Conservation (phyloP, 164 flowering plant species). For the Annona cherimola region DNA sequence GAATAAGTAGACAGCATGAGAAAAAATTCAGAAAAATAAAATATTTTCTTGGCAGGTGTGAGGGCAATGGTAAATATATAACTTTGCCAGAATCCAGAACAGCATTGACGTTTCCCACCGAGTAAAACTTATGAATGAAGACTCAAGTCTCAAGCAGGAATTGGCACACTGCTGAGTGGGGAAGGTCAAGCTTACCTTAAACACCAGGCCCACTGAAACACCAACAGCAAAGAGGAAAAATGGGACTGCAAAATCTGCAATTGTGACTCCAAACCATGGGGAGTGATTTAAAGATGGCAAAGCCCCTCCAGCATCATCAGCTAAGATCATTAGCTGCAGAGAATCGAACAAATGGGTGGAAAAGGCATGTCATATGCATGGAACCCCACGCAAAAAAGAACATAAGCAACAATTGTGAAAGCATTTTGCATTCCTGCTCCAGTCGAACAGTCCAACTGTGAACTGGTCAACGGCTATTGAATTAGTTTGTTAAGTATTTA, state of each 20-base stretch:
- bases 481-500: too few relatives aligned
- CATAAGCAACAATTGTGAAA: background rate
- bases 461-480: too few relatives aligned
- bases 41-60: background rate
- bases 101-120: background rate
- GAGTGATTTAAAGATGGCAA: constrained; percentile 79
- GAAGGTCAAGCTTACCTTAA: constrained; percentile 41
- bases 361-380: background rate
- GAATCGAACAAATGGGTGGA: background rate
- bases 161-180: background rate
- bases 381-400: background rate
- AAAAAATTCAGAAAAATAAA: background rate
- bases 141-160: background rate
- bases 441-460: too few relatives aligned
- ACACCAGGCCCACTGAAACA: constrained; percentile 51
- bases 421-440: background rate
- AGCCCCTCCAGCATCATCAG: constrained; percentile 82
- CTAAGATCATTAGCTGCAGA: constrained; percentile 68
- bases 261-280: constrained; percentile 75
- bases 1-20: background rate
- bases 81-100: background rate
- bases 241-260: constrained; percentile 81
- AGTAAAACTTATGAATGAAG: too few relatives aligned
- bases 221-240: constrained; percentile 72
- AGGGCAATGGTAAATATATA: background rate